These are phyloP conservation scores for Graphilbum ipis-grandicollis DNA, from an alignment of 2,329 filamentous ascomycete genomes.

Conservation along the genomic window DNA sequence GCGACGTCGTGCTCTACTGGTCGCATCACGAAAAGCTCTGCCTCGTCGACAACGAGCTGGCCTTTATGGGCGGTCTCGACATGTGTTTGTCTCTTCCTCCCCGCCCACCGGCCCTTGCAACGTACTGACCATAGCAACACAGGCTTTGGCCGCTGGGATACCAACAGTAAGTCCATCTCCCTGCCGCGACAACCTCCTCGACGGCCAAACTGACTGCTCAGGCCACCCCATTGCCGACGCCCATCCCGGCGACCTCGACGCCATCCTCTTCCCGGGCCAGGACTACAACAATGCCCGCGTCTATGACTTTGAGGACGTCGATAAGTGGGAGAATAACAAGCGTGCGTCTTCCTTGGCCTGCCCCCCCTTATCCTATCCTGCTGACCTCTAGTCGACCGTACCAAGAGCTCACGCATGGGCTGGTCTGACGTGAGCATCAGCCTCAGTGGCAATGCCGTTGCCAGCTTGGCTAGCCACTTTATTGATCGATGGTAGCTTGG, in stretches of 20 bases:
- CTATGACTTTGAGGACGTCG: conserved; percentile 63
- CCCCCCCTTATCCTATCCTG: not conserved
- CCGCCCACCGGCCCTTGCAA: not conserved
- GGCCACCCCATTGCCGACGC: conserved; percentile 67
- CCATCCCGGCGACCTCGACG: conserved; percentile 59
- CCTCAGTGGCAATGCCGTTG: conserved; percentile 55
- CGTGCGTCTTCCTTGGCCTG: conserved; percentile 24
- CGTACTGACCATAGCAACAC: conserved; percentile 10
- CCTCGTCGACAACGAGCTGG: conserved; percentile 58
- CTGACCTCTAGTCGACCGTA: conserved; percentile 46
- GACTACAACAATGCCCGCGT: conserved; percentile 85
- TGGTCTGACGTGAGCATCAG: conserved; percentile 80
- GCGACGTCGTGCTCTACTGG: conserved; percentile 77
- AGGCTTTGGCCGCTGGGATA: conserved; percentile 77
- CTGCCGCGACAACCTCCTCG: not conserved
- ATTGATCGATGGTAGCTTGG: conserved; percentile 52
- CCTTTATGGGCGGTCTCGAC: conserved; percentile 86
- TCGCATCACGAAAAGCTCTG: conserved; percentile 88
- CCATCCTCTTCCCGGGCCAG: conserved; percentile 72
- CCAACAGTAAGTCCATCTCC: conserved; percentile 37
- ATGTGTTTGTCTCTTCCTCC: conserved; percentile 19
- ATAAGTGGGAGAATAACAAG: conserved; percentile 72
- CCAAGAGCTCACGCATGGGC: conserved; percentile 69
- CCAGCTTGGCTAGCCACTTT: conserved; percentile 64
- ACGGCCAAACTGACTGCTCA: conserved; percentile 8